A percentile compares a stretch with the other conserved stretches of the same genome.
Evolutionary conservation across 2,329 filamentous ascomycete genomes (phyloP).

Genomic region (Aspergillus quadricinctus): DNA sequence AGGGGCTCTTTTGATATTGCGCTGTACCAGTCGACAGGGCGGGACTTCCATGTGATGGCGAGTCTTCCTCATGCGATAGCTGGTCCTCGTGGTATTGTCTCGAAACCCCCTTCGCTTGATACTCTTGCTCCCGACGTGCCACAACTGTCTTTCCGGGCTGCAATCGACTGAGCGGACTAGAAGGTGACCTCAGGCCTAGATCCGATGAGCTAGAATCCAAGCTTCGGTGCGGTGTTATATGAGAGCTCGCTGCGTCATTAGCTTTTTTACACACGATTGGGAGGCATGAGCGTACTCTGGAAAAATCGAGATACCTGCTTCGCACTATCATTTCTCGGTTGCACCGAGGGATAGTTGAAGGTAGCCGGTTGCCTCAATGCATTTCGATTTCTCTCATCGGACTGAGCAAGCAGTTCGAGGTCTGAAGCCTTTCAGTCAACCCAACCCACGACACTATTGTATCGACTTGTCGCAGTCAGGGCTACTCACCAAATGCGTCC

Average conservation of each 20-base stretch:
- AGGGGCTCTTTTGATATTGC: constrained; percentile 6
- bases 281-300: constrained; percentile 18
- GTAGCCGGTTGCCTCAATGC: constrained; percentile 5
- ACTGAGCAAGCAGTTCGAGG: constrained; percentile 34
- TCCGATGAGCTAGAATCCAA: constrained; percentile 27
- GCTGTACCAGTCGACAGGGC: background rate
- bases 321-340: background rate
- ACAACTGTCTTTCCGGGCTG: constrained; percentile 10
- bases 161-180: constrained; percentile 31
- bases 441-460: background rate
- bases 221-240: constrained; percentile 18
- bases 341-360: background rate
- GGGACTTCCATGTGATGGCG: background rate
- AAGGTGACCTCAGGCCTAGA: constrained; percentile 15
- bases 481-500: constrained; percentile 47
- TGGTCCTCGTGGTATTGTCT: background rate
- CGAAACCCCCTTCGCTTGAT: background rate
- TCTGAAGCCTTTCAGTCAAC: constrained; percentile 21
- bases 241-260: constrained; percentile 12
- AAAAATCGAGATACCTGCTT: constrained; percentile 27
- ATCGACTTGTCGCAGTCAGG: background rate
- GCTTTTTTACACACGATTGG: background rate
- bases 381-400: constrained; percentile 9
- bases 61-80: background rate
- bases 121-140: background rate